Conservation (phyloP, 441 rosid genomes). For the Melastoma candidum region DNA sequence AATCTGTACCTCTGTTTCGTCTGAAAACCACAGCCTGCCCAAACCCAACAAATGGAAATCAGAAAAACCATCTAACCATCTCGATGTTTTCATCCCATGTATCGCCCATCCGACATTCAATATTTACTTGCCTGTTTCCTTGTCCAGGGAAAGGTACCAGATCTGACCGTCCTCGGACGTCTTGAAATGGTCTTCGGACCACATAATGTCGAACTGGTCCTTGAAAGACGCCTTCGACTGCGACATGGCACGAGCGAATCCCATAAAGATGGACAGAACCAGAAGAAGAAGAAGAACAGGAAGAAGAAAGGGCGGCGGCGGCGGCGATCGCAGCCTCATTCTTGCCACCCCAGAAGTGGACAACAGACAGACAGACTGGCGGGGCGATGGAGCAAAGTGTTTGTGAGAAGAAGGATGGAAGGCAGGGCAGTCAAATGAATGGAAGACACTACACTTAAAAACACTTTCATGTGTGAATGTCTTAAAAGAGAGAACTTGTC, state of each 20-base stretch:
- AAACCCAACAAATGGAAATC: background rate
- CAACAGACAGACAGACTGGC: no score
- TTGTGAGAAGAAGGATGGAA: conserved; percentile 17
- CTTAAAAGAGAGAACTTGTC: no score
- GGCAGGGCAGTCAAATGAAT: conserved; percentile 13
- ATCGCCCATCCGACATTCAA: background rate
- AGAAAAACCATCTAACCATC: conserved; percentile 1
- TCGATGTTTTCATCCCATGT: background rate
- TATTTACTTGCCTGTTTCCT: conserved; percentile 50
- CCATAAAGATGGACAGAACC: conserved; percentile 13
- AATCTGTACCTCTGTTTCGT: conserved; percentile 84
- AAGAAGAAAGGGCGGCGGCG: conserved; percentile 31
- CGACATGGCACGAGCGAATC: conserved; percentile 22
- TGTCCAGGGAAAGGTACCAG: conserved; percentile 91
- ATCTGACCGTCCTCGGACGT: conserved; percentile 93
- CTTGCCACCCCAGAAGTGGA: conserved; percentile 24
- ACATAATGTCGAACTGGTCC: conserved; percentile 87
- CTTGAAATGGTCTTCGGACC: conserved; percentile 87
- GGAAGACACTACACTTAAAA: background rate
- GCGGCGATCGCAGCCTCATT: conserved; percentile 13
- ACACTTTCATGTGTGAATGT: background rate
- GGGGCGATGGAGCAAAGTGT: no score
- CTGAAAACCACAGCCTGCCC: conserved; percentile 83
- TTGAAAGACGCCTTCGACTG: conserved; percentile 49
- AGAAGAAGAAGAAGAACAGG: conserved; percentile 28